These are phyloP conservation scores for Aspergillus floridensis DNA, from an alignment of 2,329 filamentous ascomycete species.

Conservation along the genomic window DNA sequence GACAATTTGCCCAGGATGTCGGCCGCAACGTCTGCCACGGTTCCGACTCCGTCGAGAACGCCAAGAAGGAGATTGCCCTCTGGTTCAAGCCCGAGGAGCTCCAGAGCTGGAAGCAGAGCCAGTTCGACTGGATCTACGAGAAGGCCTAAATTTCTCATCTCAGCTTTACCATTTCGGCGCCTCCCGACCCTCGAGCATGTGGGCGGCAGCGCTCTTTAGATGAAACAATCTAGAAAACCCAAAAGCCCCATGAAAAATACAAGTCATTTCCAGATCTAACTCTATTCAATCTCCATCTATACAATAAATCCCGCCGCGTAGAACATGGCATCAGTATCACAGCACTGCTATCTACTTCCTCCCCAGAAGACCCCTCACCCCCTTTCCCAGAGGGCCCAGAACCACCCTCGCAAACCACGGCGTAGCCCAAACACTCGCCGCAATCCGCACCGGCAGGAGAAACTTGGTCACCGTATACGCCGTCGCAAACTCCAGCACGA, in stretches of 20 bases:
- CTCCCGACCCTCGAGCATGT: slow-evolving; percentile 8
- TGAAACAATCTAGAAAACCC: slow-evolving; percentile 3
- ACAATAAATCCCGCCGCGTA: background rate
- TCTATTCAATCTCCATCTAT: background rate
- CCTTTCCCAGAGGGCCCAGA: slow-evolving; percentile 48
- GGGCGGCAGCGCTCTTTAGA: slow-evolving; percentile 11
- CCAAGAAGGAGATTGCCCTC: slow-evolving; percentile 98
- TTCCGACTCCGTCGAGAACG: slow-evolving; percentile 96
- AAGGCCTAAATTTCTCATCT: slow-evolving; percentile 54
- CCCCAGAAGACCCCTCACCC: slow-evolving; percentile 40
- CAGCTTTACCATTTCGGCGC: slow-evolving; percentile 16
- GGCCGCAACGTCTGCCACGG: slow-evolving; percentile 99
- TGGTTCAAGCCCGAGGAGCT: slow-evolving; percentile 94
- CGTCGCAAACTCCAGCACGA: slow-evolving; percentile 70
- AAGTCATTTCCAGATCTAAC: slow-evolving; percentile 11
- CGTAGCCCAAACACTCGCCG: slow-evolving; percentile 79
- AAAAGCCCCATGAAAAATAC: slow-evolving; percentile 14
- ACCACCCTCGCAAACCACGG: slow-evolving; percentile 82
- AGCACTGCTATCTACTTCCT: slow-evolving; percentile 20
- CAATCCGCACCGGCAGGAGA: slow-evolving; percentile 72
- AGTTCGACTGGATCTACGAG: slow-evolving; percentile 97
- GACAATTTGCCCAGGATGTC: slow-evolving; percentile 55
- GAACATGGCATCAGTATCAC: background rate
- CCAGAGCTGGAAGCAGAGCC: slow-evolving; percentile 76
- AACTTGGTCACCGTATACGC: slow-evolving; percentile 90